Conservation (phyloP, 768 basidiomycete genomes). For the Lepiota brunneoincarnata region DNA sequence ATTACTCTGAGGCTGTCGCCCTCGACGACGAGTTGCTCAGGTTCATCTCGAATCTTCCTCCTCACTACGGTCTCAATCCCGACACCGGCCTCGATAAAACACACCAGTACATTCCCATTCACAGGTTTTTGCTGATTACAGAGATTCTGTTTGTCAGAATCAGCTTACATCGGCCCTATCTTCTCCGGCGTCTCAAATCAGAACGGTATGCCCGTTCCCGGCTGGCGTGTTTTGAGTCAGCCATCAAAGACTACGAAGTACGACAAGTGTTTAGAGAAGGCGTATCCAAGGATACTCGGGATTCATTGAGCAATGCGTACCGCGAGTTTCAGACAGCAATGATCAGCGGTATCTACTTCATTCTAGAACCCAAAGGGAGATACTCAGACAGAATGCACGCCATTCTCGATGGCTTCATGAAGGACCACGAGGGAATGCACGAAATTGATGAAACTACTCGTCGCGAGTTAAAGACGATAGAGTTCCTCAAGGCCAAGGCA, state of each 20-base stretch:
- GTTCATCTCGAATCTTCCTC: slow-evolving; percentile 75
- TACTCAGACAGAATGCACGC: slow-evolving; percentile 71
- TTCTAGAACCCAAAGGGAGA: slow-evolving; percentile 71
- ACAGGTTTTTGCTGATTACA: slow-evolving; percentile 86
- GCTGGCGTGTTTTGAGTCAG: slow-evolving; percentile 87
- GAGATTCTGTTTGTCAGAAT: slow-evolving; percentile 87
- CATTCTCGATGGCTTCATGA: slow-evolving; percentile 76
- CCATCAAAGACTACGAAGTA: slow-evolving; percentile 82
- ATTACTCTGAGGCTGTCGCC: slow-evolving; percentile 78
- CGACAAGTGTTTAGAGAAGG: slow-evolving; percentile 64
- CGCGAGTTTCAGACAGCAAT: slow-evolving; percentile 87
- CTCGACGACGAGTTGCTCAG: slow-evolving; percentile 83
- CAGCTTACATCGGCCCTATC: slow-evolving; percentile 84
- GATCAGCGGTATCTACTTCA: slow-evolving; percentile 85
- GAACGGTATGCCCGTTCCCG: slow-evolving; percentile 82
- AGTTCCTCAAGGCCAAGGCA: slow-evolving; percentile 72
- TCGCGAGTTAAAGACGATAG: slow-evolving; percentile 81
- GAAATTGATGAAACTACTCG: slow-evolving; percentile 84
- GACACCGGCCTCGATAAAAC: slow-evolving; percentile 75
- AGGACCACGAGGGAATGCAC: slow-evolving; percentile 58
- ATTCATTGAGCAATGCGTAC: slow-evolving; percentile 78
- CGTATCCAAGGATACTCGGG: slow-evolving; percentile 60
- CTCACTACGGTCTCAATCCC: slow-evolving; percentile 72
- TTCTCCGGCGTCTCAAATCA: slow-evolving; percentile 73
- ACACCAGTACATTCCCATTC: slow-evolving; percentile 67